These are phyloP conservation scores for Cordyceps farinosa DNA, from an alignment of 2,329 filamentous ascomycete genomes.

Conservation along the genomic window DNA sequence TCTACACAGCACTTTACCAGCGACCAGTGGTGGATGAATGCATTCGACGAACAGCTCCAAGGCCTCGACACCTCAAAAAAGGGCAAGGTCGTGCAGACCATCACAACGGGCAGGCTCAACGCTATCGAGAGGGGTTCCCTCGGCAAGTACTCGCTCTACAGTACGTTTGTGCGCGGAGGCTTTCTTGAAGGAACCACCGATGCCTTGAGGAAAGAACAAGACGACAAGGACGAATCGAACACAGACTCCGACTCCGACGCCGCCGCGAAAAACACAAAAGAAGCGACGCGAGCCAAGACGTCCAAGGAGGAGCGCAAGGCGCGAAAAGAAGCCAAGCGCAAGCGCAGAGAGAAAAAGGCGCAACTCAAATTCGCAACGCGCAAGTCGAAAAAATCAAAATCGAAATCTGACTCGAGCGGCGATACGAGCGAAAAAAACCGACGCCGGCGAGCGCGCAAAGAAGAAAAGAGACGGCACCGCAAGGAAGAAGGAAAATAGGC, in stretches of 20 bases:
- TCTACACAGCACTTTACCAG: constrained; percentile 64
- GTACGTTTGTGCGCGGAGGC: constrained; percentile 80
- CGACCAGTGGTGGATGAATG: constrained; percentile 96
- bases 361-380: constrained; percentile 16
- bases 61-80: constrained; percentile 64
- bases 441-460: constrained; percentile 41
- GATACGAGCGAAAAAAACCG: constrained; percentile 42
- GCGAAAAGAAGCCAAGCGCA: constrained; percentile 32
- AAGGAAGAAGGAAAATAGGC: constrained; percentile 25
- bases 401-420: constrained; percentile 29
- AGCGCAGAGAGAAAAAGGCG: constrained; percentile 19
- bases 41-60: constrained; percentile 87
- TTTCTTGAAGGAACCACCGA: constrained; percentile 67
- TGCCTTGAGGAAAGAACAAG: constrained; percentile 21
- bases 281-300: constrained; percentile 33
- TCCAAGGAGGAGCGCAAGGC: constrained; percentile 42
- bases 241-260: constrained; percentile 26
- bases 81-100: constrained; percentile 54
- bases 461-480: constrained; percentile 40
- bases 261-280: constrained; percentile 21
- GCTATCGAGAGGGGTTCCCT: constrained; percentile 51
- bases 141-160: constrained; percentile 66
- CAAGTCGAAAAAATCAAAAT: constrained; percentile 29
- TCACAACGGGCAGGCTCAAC: constrained; percentile 52
- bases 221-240: constrained; percentile 4